Evolutionary conservation across 1,284 basidiomycete species (phyloP).

Genomic region (Sporisorium exsertum): DNA sequence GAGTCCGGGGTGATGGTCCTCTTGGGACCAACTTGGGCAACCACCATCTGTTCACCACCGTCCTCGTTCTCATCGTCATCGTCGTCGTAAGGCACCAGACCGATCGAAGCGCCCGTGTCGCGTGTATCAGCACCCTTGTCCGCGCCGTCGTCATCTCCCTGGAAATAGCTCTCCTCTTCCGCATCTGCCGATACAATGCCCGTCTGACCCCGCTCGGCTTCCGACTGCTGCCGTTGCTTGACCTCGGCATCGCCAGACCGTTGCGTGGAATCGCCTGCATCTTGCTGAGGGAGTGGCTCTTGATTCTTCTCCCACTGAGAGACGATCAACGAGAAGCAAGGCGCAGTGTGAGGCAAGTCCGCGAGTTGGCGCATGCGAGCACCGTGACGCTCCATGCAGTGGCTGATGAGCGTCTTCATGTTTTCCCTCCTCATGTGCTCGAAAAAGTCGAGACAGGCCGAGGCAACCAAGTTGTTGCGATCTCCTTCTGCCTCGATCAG

Average conservation of each 20-base stretch:
- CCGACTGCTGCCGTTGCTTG: slow-evolving; percentile 33
- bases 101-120: slow-evolving; percentile 73
- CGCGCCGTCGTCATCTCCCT: slow-evolving; percentile 81
- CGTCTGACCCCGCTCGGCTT: slow-evolving; percentile 56
- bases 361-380: slow-evolving; percentile 78
- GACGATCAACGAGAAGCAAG: slow-evolving; percentile 80
- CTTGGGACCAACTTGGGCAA: slow-evolving; percentile 15
- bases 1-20: slow-evolving; percentile 32
- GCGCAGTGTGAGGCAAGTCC: slow-evolving; percentile 75
- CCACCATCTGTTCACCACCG: neutral
- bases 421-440: slow-evolving; percentile 84
- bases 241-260: slow-evolving; percentile 17
- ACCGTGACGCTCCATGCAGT: slow-evolving; percentile 84
- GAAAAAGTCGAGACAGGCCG: slow-evolving; percentile 94
- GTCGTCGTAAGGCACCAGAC: slow-evolving; percentile 79
- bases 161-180: slow-evolving; percentile 88
- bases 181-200: slow-evolving; percentile 75
- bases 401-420: slow-evolving; percentile 82
- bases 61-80: slow-evolving; percentile 74
- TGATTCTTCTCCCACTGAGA: slow-evolving; percentile 90
- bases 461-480: slow-evolving; percentile 90
- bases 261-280: slow-evolving; percentile 9
- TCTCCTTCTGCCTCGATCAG: slow-evolving; percentile 83
- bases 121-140: slow-evolving; percentile 66
- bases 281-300: slow-evolving; percentile 71